Percentiles rank a stretch among this genome's conserved stretches.
These are phyloP conservation scores for Ophiocordyceps polyrhachis-furcata DNA, from an alignment of 2,329 filamentous ascomycete genomes.

Conservation along the genomic window DNA sequence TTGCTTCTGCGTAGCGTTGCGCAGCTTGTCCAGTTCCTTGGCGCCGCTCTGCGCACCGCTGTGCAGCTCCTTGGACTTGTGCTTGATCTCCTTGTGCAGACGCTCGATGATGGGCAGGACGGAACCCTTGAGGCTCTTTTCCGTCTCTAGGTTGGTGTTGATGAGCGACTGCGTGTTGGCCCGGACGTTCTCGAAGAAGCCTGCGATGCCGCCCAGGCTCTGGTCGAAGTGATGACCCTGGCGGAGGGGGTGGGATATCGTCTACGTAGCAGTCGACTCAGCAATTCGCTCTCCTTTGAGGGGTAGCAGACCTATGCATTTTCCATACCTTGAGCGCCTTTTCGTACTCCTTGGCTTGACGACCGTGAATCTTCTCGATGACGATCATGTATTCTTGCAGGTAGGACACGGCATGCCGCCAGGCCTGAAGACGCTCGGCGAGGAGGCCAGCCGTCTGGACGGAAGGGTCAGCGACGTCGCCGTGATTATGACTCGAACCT, in stretches of 20 bases:
- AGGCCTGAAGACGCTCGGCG: constrained; percentile 73
- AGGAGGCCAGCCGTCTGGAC: constrained; percentile 58
- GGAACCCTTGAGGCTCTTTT: constrained; percentile 71
- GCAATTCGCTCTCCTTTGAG: neutral
- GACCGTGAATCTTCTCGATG: constrained; percentile 71
- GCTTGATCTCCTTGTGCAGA: constrained; percentile 90
- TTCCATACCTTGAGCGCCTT: constrained; percentile 58
- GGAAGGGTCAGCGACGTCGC: neutral
- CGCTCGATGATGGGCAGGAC: constrained; percentile 80
- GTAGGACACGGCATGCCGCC: constrained; percentile 86
- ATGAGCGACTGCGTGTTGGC: constrained; percentile 81
- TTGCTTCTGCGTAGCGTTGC: constrained; percentile 76
- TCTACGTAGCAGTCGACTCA: neutral
- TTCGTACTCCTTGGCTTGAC: constrained; percentile 86
- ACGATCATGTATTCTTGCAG: constrained; percentile 77
- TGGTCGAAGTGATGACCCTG: constrained; percentile 92
- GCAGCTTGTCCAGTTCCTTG: constrained; percentile 83
- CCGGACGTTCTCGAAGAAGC: constrained; percentile 86
- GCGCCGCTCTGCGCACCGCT: constrained; percentile 65
- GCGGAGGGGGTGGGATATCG: constrained; percentile 62
- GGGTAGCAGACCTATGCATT: neutral
- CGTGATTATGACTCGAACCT: constrained; percentile 10
- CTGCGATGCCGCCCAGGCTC: constrained; percentile 66
- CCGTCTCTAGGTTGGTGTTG: constrained; percentile 79
- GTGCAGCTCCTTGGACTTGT: constrained; percentile 78